Conservation (phyloP, 257 asterid species). For the Plectranthus barbatus region DNA sequence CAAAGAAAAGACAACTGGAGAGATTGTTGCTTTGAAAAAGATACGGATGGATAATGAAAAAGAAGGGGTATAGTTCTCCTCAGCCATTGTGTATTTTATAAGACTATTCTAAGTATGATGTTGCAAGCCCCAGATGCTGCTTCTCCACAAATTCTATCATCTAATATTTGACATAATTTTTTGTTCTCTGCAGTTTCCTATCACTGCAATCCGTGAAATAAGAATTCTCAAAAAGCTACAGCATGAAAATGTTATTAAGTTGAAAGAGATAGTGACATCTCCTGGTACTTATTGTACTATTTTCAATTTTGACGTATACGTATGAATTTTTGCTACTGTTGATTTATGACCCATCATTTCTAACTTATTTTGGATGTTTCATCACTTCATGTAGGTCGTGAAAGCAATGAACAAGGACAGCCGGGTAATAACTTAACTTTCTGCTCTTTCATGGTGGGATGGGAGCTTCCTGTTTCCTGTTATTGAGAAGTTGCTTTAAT, state of each 20-base stretch:
- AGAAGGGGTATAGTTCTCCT: slow-evolving; percentile 72
- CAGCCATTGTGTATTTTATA: neutral
- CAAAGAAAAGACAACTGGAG: slow-evolving; percentile 73
- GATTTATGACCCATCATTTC: slow-evolving; percentile 5
- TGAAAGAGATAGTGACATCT: slow-evolving; percentile 95
- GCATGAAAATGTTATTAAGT: slow-evolving; percentile 77
- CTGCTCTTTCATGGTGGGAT: neutral
- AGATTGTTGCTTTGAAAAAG: slow-evolving; percentile 90
- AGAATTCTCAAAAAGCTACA: slow-evolving; percentile 83
- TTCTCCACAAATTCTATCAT: slow-evolving; percentile 3
- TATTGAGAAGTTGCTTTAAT: slow-evolving; percentile 8
- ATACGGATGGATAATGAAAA: slow-evolving; percentile 96
- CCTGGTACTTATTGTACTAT: slow-evolving; percentile 44
- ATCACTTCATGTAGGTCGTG: slow-evolving; percentile 52
- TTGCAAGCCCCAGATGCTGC: neutral
- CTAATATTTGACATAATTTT: slow-evolving; percentile 7
- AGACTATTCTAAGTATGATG: neutral
- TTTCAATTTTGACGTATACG: neutral
- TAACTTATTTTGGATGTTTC: slow-evolving; percentile 19
- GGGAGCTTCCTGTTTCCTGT: neutral
- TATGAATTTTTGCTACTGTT: slow-evolving; percentile 3
- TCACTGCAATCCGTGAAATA: slow-evolving; percentile 92
- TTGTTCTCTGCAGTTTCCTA: slow-evolving; percentile 62
- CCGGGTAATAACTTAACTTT: slow-evolving; percentile 41
- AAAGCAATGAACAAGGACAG: slow-evolving; percentile 50